Evolutionary conservation across 192 early-diverging fungal species (phyloP).

Genomic region (Martensiomyces pterosporus): DNA sequence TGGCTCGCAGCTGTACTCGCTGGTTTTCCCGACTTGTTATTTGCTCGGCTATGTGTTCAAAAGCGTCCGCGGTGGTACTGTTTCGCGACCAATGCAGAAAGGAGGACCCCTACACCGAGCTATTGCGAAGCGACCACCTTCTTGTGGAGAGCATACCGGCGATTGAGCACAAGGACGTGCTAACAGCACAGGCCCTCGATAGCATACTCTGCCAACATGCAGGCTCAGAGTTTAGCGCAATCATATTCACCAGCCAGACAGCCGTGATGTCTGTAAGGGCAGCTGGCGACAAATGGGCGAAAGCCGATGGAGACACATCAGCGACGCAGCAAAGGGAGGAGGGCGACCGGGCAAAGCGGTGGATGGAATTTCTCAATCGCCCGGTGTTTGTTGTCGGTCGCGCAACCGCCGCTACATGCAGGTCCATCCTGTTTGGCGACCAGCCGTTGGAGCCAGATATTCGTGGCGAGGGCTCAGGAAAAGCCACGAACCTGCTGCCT

Average conservation of each 20-base stretch:
- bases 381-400: slow-evolving; percentile 45
- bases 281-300: too few relatives aligned
- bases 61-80: slow-evolving; percentile 15
- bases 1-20: too few relatives aligned
- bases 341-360: neutral
- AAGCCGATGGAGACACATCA: slow-evolving; percentile 5
- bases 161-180: slow-evolving; percentile 21
- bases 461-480: slow-evolving; percentile 19
- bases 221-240: slow-evolving; percentile 2
- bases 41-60: too few relatives aligned
- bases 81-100: slow-evolving; percentile 23
- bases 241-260: slow-evolving; percentile 42
- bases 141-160: slow-evolving; percentile 22
- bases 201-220: slow-evolving; percentile 3
- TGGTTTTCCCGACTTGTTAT: too few relatives aligned
- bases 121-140: slow-evolving; percentile 13
- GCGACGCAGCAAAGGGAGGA: neutral
- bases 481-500: slow-evolving; percentile 22
- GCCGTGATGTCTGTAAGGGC: too few relatives aligned
- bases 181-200: slow-evolving; percentile 12
- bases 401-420: slow-evolving; percentile 20
- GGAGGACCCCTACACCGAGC: slow-evolving; percentile 16
- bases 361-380: slow-evolving; percentile 9
- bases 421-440: neutral
- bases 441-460: slow-evolving; percentile 8